Percentiles rank a stretch among this genome's conserved stretches.
phyloP scores from a whole-genome alignment of 306 rosid species.

The Cucurbita maxima region DNA sequence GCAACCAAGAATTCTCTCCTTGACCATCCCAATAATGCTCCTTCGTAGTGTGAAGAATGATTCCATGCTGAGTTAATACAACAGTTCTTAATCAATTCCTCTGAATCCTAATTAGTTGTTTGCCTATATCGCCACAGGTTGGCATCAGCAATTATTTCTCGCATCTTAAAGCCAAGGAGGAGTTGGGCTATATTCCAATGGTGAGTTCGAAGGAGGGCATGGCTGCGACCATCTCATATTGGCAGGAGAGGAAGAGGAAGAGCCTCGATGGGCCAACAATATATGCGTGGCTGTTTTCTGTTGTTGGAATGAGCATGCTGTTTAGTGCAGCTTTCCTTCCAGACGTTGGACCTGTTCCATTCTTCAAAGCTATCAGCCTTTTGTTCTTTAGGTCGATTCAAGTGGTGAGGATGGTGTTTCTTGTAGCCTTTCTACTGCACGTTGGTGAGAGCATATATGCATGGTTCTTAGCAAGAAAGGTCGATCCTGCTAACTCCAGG shows the following conservation, averaged over 20 bases:
- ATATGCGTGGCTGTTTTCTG: conserved; percentile 41
- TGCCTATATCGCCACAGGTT: conserved; percentile 33
- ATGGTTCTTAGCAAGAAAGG: conserved; percentile 57
- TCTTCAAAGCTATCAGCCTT: conserved; percentile 36
- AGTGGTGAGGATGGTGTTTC: conserved; percentile 31
- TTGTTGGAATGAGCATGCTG: conserved; percentile 47
- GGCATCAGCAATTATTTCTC: conserved; percentile 83
- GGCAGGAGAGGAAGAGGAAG: conserved; percentile 57
- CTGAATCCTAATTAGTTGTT: neutral
- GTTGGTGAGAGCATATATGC: conserved; percentile 51
- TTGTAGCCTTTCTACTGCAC: conserved; percentile 27
- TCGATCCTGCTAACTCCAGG: conserved; percentile 57
- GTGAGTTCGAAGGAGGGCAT: conserved; percentile 67
- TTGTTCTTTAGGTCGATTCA: conserved; percentile 48
- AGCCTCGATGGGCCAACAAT: conserved; percentile 72
- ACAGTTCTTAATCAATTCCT: neutral
- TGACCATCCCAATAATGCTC: neutral
- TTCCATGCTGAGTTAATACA: neutral
- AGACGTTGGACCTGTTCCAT: conserved; percentile 39
- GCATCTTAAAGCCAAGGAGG: conserved; percentile 75
- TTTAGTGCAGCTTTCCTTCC: conserved; percentile 68
- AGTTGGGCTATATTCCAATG: conserved; percentile 71
- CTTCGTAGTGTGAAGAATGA: neutral
- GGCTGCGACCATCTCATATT: conserved; percentile 71
- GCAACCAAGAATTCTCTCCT: neutral